These are phyloP conservation scores for Alternaria novae-zelandiae DNA, from an alignment of 2,329 filamentous ascomycete genomes.

Conservation along the genomic window DNA sequence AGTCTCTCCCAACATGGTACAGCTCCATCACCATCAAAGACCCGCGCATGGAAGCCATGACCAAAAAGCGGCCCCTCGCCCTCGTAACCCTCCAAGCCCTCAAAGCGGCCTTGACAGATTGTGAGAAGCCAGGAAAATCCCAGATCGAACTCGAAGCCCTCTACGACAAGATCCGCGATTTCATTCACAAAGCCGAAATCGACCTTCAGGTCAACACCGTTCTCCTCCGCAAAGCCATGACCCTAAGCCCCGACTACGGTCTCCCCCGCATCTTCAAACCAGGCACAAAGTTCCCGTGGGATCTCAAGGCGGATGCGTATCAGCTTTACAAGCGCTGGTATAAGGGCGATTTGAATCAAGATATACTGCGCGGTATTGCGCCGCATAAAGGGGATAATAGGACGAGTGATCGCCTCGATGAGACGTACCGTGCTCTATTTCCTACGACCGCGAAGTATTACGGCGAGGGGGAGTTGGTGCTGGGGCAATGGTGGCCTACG, in stretches of 20 bases:
- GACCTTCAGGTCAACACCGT: constrained; percentile 30
- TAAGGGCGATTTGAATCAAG: constrained; percentile 48
- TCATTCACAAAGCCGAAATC: constrained; percentile 51
- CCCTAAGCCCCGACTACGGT: constrained; percentile 46
- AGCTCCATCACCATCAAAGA: constrained; percentile 7
- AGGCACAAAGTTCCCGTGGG: constrained; percentile 48
- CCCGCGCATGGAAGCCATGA: constrained; percentile 2
- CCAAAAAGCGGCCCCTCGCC: constrained; percentile 21
- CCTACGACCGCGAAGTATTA: constrained; percentile 38
- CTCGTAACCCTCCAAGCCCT: constrained; percentile 26
- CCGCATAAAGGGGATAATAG: constrained; percentile 23
- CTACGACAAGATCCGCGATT: constrained; percentile 44
- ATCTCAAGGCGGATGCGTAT: constrained; percentile 56
- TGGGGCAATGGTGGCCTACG: constrained; percentile 62
- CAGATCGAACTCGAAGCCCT: constrained; percentile 14
- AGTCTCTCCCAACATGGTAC: constrained; percentile 21
- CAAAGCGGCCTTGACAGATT: constrained; percentile 30
- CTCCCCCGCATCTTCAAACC: constrained; percentile 51
- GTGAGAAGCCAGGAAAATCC: constrained; percentile 13
- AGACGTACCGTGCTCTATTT: constrained; percentile 21
- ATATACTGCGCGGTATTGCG: constrained; percentile 56
- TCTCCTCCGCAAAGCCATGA: constrained; percentile 42
- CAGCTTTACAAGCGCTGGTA: constrained; percentile 57
- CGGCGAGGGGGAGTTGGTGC: constrained; percentile 51
- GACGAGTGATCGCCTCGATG: constrained; percentile 35